Base-by-base conservation (phyloP, 2,329 filamentous ascomycete genomes). In the Penicillium nordicum region DNA sequence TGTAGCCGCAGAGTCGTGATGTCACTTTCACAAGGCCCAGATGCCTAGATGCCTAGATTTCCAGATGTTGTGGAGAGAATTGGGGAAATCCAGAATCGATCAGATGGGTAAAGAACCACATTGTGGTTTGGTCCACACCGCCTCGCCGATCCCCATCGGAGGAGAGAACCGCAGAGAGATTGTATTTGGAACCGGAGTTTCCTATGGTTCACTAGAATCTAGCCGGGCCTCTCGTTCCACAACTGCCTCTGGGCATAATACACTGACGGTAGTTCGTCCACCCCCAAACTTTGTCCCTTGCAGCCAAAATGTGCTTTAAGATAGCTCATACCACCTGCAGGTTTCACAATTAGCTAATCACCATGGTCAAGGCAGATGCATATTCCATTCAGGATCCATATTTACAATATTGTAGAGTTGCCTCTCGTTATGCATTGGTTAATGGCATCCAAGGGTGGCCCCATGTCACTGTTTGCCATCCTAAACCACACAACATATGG, bases 51-150 rank as follows among this genome's bases (percentile, higher is more conserved):
- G 7, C 29, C 48, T 14, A 46, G 12, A 32, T 34, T 5, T 12
- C 30, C 10, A 51, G 29, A 14, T 29, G 21, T 34, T 34, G 48
- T 57, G 53, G 53, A 53, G 53, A 51, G 49, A 10, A 4, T 18
- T 11, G 48, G 41, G 38, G 27, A 9, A 42, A 44, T 42, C 36
- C 30, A 32, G 30, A 32, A 32, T 32, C 29, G 27, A 54, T 34
- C 37, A 30, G 53, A 51, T 45, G 38, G 50, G 50, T 42, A 12
- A 40, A 44, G 25, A 43, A 32, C 18, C 16, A 8, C 27, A 52
- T 38, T 38, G n/a, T 41, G 18, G 18, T 38, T 55, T 34, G 29
- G 16, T 21, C 37, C 47, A 51, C 50, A 53, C 43, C 50, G 50
- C 50, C 10, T 38, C 25, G 34, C 27, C 34, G 50, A 48, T 53